Conservation (phyloP, 2,329 filamentous ascomycete genomes). For the Cadophora sp. region DNA sequence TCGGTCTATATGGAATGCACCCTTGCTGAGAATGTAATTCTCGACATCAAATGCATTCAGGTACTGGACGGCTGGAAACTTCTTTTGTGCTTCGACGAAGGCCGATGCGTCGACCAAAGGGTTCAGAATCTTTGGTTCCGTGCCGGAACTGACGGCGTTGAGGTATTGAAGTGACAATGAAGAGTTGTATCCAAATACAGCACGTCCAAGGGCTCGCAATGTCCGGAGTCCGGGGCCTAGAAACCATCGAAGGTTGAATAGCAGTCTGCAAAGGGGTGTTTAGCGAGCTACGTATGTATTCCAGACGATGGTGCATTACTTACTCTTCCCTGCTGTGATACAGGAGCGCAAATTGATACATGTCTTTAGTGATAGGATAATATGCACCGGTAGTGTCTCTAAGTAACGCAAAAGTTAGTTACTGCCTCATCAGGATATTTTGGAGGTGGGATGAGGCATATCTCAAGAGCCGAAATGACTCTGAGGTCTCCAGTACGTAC, state of each 20-base stretch:
- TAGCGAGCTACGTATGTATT: too few relatives aligned
- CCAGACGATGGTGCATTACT: neutral
- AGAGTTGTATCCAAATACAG: conserved; percentile 22
- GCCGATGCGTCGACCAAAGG: conserved; percentile 26
- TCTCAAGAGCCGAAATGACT: too few relatives aligned
- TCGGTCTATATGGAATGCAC: conserved; percentile 20
- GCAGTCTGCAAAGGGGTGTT: neutral
- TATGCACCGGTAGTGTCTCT: neutral
- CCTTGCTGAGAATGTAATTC: conserved; percentile 23
- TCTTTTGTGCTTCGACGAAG: neutral
- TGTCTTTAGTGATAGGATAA: conserved; percentile 1
- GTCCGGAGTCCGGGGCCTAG: conserved; percentile 19
- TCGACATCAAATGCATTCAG: conserved; percentile 29
- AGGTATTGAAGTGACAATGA: conserved; percentile 14
- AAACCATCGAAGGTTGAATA: conserved; percentile 26
- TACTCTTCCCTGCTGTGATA: conserved; percentile 24
- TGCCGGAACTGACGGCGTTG: neutral
- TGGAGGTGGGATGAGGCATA: too few relatives aligned
- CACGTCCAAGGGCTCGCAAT: conserved; percentile 16
- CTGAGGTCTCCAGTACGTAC: neutral
- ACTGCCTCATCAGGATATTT: too few relatives aligned
- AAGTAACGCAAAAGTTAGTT: too few relatives aligned
- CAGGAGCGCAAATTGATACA: conserved; percentile 21
- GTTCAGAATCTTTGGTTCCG: conserved; percentile 18
- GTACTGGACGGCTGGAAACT: neutral